Conservation (phyloP, 2,329 filamentous ascomycete species). For the Zymoseptoria pseudotritici region DNA sequence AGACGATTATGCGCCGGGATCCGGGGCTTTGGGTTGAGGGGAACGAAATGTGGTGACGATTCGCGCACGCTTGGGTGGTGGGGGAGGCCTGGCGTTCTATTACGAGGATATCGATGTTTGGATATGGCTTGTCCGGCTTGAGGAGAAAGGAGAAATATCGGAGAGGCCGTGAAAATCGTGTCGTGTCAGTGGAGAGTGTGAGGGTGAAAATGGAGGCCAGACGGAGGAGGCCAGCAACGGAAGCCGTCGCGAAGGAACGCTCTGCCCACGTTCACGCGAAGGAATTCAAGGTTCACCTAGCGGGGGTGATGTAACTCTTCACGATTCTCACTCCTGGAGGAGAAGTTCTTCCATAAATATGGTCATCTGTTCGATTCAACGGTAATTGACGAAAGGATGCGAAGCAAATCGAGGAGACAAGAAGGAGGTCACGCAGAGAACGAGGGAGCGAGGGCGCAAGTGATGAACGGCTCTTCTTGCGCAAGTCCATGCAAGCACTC, state of each 20-base stretch:
- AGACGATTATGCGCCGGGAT: neutral
- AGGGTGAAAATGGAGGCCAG: neutral
- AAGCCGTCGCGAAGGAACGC: neutral
- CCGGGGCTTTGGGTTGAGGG: neutral
- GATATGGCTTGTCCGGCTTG: neutral
- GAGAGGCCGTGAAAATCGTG: neutral
- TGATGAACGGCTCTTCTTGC: neutral
- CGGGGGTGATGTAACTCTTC: neutral
- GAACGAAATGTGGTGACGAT: neutral
- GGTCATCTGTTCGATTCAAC: neutral
- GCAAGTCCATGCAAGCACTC: neutral
- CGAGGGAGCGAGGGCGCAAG: neutral
- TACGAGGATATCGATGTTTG: neutral
- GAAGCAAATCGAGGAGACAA: neutral
- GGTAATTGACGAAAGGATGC: neutral
- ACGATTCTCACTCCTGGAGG: neutral
- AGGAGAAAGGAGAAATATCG: neutral
- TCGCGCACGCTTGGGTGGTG: neutral
- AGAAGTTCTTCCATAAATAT: neutral
- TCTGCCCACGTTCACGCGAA: neutral
- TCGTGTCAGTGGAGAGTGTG: neutral
- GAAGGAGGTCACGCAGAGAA: neutral
- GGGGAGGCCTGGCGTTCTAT: neutral
- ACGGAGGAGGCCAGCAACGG: neutral
- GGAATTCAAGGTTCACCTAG: neutral